Base-by-base conservation (phyloP, 2,329 filamentous ascomycete genomes). In the Westerdykella sp. region DNA sequence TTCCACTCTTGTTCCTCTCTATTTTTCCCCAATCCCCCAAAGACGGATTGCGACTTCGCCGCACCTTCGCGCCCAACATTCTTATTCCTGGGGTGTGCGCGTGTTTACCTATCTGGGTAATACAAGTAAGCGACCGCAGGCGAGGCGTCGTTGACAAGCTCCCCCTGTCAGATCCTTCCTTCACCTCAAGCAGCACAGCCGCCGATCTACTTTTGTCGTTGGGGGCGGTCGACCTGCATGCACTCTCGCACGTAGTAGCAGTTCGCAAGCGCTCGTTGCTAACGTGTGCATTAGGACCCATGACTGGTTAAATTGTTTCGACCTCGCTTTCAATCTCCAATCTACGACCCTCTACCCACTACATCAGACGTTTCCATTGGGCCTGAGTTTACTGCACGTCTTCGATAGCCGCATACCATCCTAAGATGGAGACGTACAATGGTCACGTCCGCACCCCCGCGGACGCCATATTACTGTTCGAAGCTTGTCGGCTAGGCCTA, bases 391-490 rank as follows among this genome's bases (percentile, higher is more conserved):
- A 28, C 25, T 28, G 11, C 25, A 28, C 4, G 7, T 28, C 25
- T 12, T 28, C 25, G 25, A 28, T 28, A 28, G 2, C 25, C 25
- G 25, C 25, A 28, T 28, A 5, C 7, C 25, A 28, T 10, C 25
- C 25, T 28, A 28, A 28, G 37, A 97, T 97, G 91, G 93, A 98
- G 73, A 98, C 93, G 37, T 98, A 97, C 65, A 80, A 91, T 73
- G 93, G 93, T 49, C 85, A 87, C 66, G 90, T 98, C 62, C 87
- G 90, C 70, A 94, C 90, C n/a, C 91, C 93, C 32, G 84, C 83
- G 60, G 93, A 98, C 70, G 93, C 93, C 56, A 96, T 98, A 72
- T 90, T 96, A 64, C 77, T 98, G n/a, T 97, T 98, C 64, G 93
- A 97, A 70, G 93, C 93, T 47, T 98, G 91, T 69, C 80, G 91